A percentile compares a stretch with the other conserved stretches of the same genome.
Conservation (phyloP, 2,329 filamentous ascomycete species). For the Pleomassaria siparia region DNA sequence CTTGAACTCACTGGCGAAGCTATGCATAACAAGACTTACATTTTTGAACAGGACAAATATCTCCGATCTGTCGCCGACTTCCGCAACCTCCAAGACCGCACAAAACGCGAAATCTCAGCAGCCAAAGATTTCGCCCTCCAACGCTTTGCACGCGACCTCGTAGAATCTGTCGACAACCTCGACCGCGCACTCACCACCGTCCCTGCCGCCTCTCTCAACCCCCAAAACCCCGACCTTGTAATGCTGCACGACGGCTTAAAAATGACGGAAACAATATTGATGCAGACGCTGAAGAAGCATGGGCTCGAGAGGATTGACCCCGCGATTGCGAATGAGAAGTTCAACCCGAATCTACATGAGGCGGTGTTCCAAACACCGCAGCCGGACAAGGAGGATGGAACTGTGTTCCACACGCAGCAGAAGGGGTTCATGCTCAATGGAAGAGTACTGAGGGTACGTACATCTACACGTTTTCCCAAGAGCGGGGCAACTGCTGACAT, state of each 20-base stretch:
- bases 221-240: constrained; percentile 70
- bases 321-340: constrained; percentile 70
- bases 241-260: constrained; percentile 86
- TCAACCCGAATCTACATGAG: constrained; percentile 96
- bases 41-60: constrained; percentile 77
- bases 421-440: constrained; percentile 97
- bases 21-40: not conserved
- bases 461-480: not conserved
- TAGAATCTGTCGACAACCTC: constrained; percentile 95
- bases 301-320: constrained; percentile 89
- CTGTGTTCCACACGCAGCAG: constrained; percentile 88
- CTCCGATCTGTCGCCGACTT: constrained; percentile 93
- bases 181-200: constrained; percentile 87
- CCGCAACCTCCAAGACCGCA: constrained; percentile 96
- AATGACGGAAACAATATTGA: constrained; percentile 90
- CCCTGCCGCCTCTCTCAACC: constrained; percentile 68
- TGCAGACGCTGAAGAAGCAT: constrained; percentile 89
- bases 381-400: constrained; percentile 84
- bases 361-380: constrained; percentile 92
- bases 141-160: constrained; percentile 87
- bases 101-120: constrained; percentile 81
- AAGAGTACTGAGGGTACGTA: constrained; percentile 69
- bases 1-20: no score
- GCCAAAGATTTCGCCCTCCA: constrained; percentile 94
- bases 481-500: constrained; percentile 22